Evolutionary conservation across 805 yeast species (phyloP), one percentile per base, ranked within the genome.

Genomic region (Sugiyamaella lignohabitans): DNA sequence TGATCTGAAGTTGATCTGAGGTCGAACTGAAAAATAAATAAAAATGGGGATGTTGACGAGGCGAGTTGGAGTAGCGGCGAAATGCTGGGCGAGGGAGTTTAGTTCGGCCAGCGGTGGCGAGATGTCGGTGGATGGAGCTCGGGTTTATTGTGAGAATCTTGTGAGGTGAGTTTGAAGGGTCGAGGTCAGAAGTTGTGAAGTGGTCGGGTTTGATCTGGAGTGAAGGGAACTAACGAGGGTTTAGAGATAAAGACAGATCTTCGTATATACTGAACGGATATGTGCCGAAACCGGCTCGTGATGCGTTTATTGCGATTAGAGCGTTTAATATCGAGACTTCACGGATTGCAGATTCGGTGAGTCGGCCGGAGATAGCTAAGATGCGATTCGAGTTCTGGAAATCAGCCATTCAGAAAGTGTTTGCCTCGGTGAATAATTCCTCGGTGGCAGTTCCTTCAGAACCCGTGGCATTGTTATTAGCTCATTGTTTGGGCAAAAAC

Each of bases 311-410:
- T 11, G 94, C 86, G 0, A 67, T 82, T 27, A 66, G 80, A 34
- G 81, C 84, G 0, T 78, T 87, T 65, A 79, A 79, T 51, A 59
- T 82, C 34, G 91, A 84, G 55, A 68, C 82, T 34, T 72, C 77
- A 54, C 72, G 75, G 59, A 72, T 80, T 8, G 65, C 74, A 32
- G 69, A 76, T 50, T 42, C 61, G 37, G 55, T 55, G 43, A 23
- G 51, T 21, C 53, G 58, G 74, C 73, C 62, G 47, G 55, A 56
- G 30, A 46, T 59, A 1, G 66, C 70, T 23, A 56, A 57, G 32
- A 45, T 84, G 59, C 79, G 84, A 56, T 77, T 84, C 60, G 79
- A 80, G 54, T 84, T 82, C 61, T 87, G 95, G 95, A 72, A 78
- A 50, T 84, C 82, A 43, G 69, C 75, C 49, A 48, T 86, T 4